Evolutionary conservation across 2,329 filamentous ascomycete genomes (phyloP).

Genomic region (Pseudocercospora pini-densiflorae): DNA sequence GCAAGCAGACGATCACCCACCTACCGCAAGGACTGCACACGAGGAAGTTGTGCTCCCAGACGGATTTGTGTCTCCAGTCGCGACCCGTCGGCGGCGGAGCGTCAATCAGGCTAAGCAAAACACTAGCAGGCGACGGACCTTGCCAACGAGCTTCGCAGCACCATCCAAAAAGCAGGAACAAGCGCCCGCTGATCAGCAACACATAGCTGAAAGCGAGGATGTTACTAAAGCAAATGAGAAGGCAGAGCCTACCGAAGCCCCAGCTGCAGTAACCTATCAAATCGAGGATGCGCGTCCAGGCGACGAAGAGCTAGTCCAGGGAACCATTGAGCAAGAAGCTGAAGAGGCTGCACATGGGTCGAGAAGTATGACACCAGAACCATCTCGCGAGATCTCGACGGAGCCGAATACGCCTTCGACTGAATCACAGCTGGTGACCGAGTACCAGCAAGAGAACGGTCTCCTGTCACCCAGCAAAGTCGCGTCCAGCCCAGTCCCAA

Average conservation of each 20-base stretch:
- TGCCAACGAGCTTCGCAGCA: constrained; percentile 36
- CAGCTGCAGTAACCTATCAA: neutral
- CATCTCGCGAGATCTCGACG: neutral
- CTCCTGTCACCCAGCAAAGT: constrained; percentile 15
- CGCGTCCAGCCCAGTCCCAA: constrained; percentile 27
- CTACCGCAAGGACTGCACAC: neutral
- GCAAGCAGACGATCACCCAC: neutral
- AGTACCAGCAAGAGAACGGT: constrained; percentile 8
- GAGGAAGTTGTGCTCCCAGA: constrained; percentile 27
- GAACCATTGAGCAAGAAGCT: constrained; percentile 4
- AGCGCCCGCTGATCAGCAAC: neutral
- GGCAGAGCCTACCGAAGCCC: neutral
- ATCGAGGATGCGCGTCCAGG: neutral
- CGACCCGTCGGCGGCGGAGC: constrained; percentile 27
- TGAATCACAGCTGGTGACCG: neutral
- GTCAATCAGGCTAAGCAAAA: constrained; percentile 27
- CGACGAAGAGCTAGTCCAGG: neutral
- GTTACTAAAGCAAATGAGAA: neutral
- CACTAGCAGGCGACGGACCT: constrained; percentile 32
- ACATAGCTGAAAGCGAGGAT: neutral
- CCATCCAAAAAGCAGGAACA: neutral
- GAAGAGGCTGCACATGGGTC: neutral
- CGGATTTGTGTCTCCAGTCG: constrained; percentile 40
- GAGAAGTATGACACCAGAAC: constrained; percentile 1
- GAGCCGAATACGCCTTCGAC: constrained; percentile 3